Evolutionary conservation across 768 basidiomycete species (phyloP), one percentile per base, ranked within the genome.

Genomic region (Termitomyces sp.): DNA sequence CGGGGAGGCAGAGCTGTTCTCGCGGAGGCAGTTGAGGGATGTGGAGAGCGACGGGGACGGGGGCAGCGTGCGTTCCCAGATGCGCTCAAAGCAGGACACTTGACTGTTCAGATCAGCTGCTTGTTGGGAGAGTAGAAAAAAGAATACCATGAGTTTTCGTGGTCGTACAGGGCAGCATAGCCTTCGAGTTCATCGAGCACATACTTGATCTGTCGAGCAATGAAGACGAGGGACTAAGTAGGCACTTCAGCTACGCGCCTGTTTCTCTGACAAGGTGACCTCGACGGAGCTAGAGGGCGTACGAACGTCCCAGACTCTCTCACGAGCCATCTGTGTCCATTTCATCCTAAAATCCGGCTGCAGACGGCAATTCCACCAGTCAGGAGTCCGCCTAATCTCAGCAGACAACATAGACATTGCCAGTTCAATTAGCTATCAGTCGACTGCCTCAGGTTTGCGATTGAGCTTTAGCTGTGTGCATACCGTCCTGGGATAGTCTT

Each of bases 21-120:
- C 55, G 2, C 61, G 64, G 12, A 76, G 64, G 9, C 18, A n/a
- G 20, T 58, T 56, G 12, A 78, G 61, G 7, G 60, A 58, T 29
- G 60, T 24, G n/a, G 62, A 62, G 29, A 78, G 58, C 12, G 45
- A 65, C 62, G 26, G 75, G 48, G 34, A 73, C 54, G 34, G 51
- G 31, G 34, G 0, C 15, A 62, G 41, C 4, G 69, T 64, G 0
- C 75, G 73, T 61, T 81, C 76, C 81, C 81, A 83, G 22, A 83
- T 79, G 20, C 82, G 76, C 50, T 82, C 81, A 59, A 81, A 82
- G 61, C 77, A 81, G n/a, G 82, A 81, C 6, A 81, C 73, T 64
- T 82, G 74, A 61, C 82, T 83, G 5, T n/a, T 6, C 22, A 44
- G 24, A 53, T 54, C 26, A 52, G 45, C 33, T 8, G 16, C 5